Evolutionary conservation across 495 filamentous ascomycete genomes (phyloP).

Genomic region (Penicillium verhagenii): DNA sequence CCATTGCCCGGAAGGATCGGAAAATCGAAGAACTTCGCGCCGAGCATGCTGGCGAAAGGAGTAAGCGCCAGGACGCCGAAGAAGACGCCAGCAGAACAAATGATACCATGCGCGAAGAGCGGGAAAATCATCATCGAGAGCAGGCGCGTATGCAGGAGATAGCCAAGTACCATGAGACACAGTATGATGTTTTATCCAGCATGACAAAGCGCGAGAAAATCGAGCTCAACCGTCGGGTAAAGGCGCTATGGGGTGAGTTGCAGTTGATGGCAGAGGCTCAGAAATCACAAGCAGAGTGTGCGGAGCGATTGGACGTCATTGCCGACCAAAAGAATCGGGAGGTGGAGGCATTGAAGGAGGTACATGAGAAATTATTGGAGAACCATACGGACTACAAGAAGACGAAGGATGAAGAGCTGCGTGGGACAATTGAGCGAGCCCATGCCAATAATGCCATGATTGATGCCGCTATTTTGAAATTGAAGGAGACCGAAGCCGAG

Average conservation of each 20-base stretch:
- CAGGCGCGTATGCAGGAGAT: slow-evolving; percentile 62
- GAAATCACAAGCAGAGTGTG: slow-evolving; percentile 49
- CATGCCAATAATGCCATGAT: slow-evolving; percentile 53
- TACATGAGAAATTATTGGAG: slow-evolving; percentile 57
- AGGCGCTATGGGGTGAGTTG: slow-evolving; percentile 30
- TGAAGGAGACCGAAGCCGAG: slow-evolving; percentile 61
- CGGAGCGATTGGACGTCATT: slow-evolving; percentile 61
- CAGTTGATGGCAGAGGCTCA: slow-evolving; percentile 38
- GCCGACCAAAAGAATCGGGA: slow-evolving; percentile 70
- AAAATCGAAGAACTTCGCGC: slow-evolving; percentile 73
- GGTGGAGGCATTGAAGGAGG: slow-evolving; percentile 53
- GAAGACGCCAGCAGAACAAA: slow-evolving; percentile 58
- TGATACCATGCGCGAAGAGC: slow-evolving; percentile 57
- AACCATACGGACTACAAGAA: slow-evolving; percentile 63
- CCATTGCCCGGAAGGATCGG: slow-evolving; percentile 73
- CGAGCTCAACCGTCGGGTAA: slow-evolving; percentile 42
- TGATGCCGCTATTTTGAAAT: slow-evolving; percentile 54
- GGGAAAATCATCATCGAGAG: slow-evolving; percentile 54
- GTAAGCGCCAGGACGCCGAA: slow-evolving; percentile 63
- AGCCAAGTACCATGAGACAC: slow-evolving; percentile 49
- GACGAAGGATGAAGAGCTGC: slow-evolving; percentile 59
- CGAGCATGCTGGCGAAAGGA: slow-evolving; percentile 64
- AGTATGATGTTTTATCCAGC: slow-evolving; percentile 70
- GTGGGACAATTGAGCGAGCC: slow-evolving; percentile 55
- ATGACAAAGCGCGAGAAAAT: slow-evolving; percentile 56